Evolutionary conservation across 345 rosid genomes (phyloP).

Genomic region (Citrus mangshanensis): DNA sequence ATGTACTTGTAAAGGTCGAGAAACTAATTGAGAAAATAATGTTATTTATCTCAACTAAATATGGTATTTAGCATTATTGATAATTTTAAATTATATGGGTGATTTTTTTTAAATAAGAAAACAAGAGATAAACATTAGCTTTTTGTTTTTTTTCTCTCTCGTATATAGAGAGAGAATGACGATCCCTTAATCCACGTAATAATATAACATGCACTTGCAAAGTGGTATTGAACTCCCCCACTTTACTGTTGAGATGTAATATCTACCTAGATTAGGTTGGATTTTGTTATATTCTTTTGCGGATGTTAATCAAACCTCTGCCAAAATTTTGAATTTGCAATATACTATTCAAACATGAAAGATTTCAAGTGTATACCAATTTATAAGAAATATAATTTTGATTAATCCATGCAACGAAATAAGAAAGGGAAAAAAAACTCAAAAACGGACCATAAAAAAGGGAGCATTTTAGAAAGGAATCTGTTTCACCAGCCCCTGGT

Average conservation of each 20-base stretch:
- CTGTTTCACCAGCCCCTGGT: neutral
- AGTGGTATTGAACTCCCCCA: neutral
- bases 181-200: neutral
- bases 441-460: no score
- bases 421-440: no score
- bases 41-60: no score
- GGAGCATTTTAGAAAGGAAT: neutral
- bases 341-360: neutral
- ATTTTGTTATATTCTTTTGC: neutral
- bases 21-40: no score
- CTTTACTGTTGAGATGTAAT: neutral
- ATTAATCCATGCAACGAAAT: neutral
- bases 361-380: neutral
- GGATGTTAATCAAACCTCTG: neutral
- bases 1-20: no score
- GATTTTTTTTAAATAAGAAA: no score
- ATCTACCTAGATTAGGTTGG: neutral
- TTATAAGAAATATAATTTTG: neutral
- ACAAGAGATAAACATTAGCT: neutral
- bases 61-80: no score
- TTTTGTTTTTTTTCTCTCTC: no score
- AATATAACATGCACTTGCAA: neutral
- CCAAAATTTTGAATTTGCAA: neutral
- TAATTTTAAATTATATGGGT: neutral
- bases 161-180: neutral